These are phyloP conservation scores for Caryopteris hybrid DNA, from an alignment of 305 asterid species.

Conservation along the genomic window DNA sequence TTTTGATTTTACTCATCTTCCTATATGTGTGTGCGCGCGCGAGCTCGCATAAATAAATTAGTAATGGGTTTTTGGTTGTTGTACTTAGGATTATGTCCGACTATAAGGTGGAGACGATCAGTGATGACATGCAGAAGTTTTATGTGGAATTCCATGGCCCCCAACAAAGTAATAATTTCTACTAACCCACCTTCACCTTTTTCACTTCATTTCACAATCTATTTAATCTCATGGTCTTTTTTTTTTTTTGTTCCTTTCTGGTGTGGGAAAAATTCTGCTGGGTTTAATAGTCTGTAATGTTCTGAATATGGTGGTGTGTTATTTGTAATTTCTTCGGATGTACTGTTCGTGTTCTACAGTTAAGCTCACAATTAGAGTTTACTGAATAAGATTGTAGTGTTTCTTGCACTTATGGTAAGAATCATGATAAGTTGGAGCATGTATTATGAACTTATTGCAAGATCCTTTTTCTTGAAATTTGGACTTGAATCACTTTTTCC, in stretches of 20 bases:
- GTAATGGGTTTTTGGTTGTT: slow-evolving; percentile 18
- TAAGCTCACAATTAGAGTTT: slow-evolving; percentile 10
- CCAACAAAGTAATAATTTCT: slow-evolving; percentile 58
- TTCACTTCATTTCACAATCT: slow-evolving; percentile 8
- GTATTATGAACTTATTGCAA: background rate
- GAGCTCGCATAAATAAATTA: too few species aligned
- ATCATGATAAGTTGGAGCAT: slow-evolving; percentile 7
- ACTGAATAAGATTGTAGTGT: background rate
- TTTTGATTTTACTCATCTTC: too few species aligned
- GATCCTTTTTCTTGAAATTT: background rate
- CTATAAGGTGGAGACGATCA: slow-evolving; percentile 90
- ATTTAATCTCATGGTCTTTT: too few species aligned
- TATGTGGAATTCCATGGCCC: slow-evolving; percentile 89
- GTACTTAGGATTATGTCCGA: slow-evolving; percentile 87
- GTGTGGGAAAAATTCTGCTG: slow-evolving; percentile 15
- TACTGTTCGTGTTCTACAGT: slow-evolving; percentile 16
- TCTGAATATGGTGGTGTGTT: background rate
- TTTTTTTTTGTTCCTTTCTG: slow-evolving; percentile 11
- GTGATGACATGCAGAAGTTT: slow-evolving; percentile 87
- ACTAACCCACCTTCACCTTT: background rate
- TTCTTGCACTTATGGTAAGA: background rate
- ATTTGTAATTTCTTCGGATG: too few species aligned
- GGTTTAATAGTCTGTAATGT: background rate
- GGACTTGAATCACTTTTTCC: background rate
- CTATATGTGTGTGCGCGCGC: too few species aligned